These are phyloP conservation scores for Claviceps spartinae DNA, from an alignment of 2,329 filamentous ascomycete genomes.

Conservation along the genomic window DNA sequence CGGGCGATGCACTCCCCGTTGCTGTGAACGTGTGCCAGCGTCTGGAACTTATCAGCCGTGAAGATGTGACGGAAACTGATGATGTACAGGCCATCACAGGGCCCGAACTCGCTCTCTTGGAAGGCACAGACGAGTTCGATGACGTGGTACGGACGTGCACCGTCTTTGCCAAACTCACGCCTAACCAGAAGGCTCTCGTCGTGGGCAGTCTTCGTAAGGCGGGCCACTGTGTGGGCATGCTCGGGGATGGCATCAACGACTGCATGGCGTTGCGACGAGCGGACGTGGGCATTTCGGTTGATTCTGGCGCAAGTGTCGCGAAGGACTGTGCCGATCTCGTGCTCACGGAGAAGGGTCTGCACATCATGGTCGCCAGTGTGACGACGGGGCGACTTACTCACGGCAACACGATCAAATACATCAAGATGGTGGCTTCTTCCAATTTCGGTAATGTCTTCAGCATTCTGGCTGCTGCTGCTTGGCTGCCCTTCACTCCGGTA, in stretches of 20 bases:
- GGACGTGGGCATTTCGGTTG: constrained; percentile 18
- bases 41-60: constrained; percentile 9
- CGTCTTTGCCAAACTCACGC: constrained; percentile 17
- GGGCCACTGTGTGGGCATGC: constrained; percentile 16
- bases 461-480: constrained; percentile 15
- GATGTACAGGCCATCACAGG: constrained; percentile 15
- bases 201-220: constrained; percentile 11
- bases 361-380: constrained; percentile 14
- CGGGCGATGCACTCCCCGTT: constrained; percentile 15
- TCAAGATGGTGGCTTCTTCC: constrained; percentile 19
- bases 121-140: constrained; percentile 11
- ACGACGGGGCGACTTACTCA: constrained; percentile 14
- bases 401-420: constrained; percentile 18
- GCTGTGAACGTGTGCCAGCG: constrained; percentile 16
- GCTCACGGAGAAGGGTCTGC: constrained; percentile 17
- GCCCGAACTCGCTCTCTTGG: constrained; percentile 11
- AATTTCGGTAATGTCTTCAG: constrained; percentile 19
- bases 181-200: constrained; percentile 14
- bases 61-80: constrained; percentile 8
- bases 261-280: constrained; percentile 15
- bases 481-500: constrained; percentile 15
- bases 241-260: constrained; percentile 18
- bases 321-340: constrained; percentile 18
- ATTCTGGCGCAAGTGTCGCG: constrained; percentile 16
- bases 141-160: constrained; percentile 12